Base-by-base conservation (phyloP, 2,329 filamentous ascomycete species). In the Lachnellula occidentalis region DNA sequence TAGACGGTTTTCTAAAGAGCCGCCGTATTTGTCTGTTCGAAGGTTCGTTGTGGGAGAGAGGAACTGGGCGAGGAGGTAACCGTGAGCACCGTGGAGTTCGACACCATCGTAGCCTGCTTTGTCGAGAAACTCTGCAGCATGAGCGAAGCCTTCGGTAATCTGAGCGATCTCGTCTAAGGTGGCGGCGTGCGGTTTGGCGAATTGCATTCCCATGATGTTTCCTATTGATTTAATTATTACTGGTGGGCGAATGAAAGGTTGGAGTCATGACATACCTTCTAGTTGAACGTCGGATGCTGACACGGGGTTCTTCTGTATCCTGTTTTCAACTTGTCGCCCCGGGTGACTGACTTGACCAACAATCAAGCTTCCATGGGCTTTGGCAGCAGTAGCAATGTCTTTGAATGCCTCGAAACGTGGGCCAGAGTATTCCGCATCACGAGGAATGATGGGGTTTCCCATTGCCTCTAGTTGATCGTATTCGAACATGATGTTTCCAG, bases 401-500 rank as follows among this genome's bases (percentile, higher is more conserved):
- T 76, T 76, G 71, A 85, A 87, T 0, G 70, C 75, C 31, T 81
- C 76, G 54, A 88, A 87, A 1, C 85, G 74, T 55, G 78, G 73
- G 24, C 82, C 83, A 9, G 73, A 71, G 51, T 76, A 78, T 0
- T 73, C 69, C 6, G 76, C 75, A 5, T 74, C 74, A 8, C 70
- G 70, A 1, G 82, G 78, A 43, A 88, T 80, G 64, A 87, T 82
- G 0, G 72, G 71, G 66, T 85, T 82, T 8, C 82, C 81, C 2
- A 75, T 63, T 5, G 73, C 74, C 59, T 83, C 80, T 1, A 85
- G 69, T 50, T 82, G 76, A 48, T 82, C 79, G 58, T 78, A 80
- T 47, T 84, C 80, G 45, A 86, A 75, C 76, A 85, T 82, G 56
- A 85, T 72, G 67, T 87, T 87, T 43, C 84, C 83, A 0, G 81